Evolutionary conservation across 176 grass and related monocot genomes (phyloP).

Genomic region (Oryza meyeriana): DNA sequence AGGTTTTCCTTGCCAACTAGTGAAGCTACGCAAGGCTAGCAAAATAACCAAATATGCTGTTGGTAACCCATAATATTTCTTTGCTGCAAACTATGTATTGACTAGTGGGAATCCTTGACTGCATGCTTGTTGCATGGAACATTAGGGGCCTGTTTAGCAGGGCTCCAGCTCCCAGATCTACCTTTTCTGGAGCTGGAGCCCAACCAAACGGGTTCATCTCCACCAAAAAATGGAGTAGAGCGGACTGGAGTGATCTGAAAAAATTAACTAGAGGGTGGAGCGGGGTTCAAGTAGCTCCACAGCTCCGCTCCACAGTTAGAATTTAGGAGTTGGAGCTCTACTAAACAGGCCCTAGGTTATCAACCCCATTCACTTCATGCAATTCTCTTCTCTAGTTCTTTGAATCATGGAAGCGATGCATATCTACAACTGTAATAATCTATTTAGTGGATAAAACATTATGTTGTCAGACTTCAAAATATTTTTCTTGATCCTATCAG

Average conservation of each 20-base stretch:
- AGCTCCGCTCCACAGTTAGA: too few relatives aligned
- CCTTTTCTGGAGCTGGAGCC: too few relatives aligned
- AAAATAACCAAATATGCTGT: neutral
- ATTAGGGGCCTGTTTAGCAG: too few relatives aligned
- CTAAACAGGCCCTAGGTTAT: too few relatives aligned
- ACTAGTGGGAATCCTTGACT: neutral
- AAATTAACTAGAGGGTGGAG: too few relatives aligned
- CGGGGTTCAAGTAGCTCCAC: too few relatives aligned
- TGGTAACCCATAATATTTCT: conserved; percentile 2
- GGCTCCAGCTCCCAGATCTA: too few relatives aligned
- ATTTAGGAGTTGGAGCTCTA: too few relatives aligned
- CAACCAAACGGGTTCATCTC: too few relatives aligned
- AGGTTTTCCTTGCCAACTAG: neutral
- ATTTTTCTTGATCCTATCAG: conserved; percentile 39
- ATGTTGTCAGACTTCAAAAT: conserved; percentile 4
- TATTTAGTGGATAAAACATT: conserved; percentile 25
- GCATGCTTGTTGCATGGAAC: conserved; percentile 6
- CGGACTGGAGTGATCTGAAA: too few relatives aligned
- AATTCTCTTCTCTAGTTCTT: conserved; percentile 6
- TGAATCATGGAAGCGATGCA: neutral
- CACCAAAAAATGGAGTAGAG: too few relatives aligned
- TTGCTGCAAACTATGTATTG: conserved; percentile 5
- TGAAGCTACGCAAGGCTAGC: neutral
- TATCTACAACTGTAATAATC: neutral
- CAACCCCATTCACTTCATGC: neutral